These are phyloP conservation scores for Galeopsis tetrahit DNA, from an alignment of 257 asterid genomes.

Conservation along the genomic window DNA sequence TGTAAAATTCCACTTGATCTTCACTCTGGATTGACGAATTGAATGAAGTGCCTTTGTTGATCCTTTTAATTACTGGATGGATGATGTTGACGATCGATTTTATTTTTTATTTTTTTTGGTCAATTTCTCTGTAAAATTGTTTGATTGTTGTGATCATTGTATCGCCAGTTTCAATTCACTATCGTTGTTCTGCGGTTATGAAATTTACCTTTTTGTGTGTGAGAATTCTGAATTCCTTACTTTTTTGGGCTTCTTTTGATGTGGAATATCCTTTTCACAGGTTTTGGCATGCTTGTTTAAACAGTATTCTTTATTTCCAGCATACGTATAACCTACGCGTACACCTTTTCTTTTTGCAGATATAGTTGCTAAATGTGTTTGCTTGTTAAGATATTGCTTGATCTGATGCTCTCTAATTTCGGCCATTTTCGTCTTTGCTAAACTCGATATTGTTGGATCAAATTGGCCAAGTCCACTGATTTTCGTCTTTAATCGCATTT, in stretches of 20 bases:
- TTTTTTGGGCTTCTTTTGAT: conserved; percentile 38
- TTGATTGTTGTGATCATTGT: conserved; percentile 39
- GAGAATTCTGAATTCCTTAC: conserved; percentile 32
- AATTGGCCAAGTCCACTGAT: conserved; percentile 14
- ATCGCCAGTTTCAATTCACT: conserved; percentile 25
- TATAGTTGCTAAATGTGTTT: conserved; percentile 38
- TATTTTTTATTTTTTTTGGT: conserved; percentile 55
- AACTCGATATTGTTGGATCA: conserved; percentile 27
- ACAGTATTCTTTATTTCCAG: conserved; percentile 47
- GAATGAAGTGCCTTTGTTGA: conserved; percentile 47
- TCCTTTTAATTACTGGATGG: conserved; percentile 33
- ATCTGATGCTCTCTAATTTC: conserved; percentile 33
- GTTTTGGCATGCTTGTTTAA: conserved; percentile 57
- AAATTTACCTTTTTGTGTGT: conserved; percentile 29
- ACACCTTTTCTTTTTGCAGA: conserved; percentile 32
- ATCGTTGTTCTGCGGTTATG: conserved; percentile 24
- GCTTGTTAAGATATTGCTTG: conserved; percentile 33
- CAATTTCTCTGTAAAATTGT: conserved; percentile 35
- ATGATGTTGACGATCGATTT: conserved; percentile 49
- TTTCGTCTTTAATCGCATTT: neutral
- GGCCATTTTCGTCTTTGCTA: conserved; percentile 4
- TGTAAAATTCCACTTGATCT: conserved; percentile 43
- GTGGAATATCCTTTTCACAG: conserved; percentile 55
- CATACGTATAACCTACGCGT: conserved; percentile 36
- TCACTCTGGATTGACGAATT: conserved; percentile 43